These are phyloP conservation scores for Avena sativa DNA, from an alignment of 176 grass and related monocot species.

Conservation along the genomic window DNA sequence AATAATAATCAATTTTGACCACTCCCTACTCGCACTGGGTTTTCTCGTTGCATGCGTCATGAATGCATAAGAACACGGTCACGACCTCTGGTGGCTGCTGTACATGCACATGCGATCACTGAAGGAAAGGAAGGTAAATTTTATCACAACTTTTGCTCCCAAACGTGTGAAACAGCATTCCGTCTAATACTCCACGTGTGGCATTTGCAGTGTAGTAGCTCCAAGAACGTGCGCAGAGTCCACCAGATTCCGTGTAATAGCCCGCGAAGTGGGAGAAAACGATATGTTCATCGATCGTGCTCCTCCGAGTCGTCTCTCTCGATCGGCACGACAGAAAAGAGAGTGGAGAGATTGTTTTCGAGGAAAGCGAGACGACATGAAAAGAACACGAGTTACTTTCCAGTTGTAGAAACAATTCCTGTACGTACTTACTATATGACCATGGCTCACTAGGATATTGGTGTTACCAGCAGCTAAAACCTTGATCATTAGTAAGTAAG, in stretches of 20 bases:
- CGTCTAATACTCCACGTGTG: constrained; percentile 1
- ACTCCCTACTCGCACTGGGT: not conserved
- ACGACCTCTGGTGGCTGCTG: not conserved
- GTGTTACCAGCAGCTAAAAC: no score
- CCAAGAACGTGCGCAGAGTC: not conserved
- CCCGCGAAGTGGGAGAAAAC: constrained; percentile 21
- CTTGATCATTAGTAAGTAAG: no score
- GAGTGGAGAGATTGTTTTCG: not conserved
- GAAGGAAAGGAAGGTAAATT: not conserved
- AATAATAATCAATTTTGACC: not conserved
- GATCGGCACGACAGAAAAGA: not conserved
- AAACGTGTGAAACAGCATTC: constrained; percentile 10
- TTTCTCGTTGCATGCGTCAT: not conserved
- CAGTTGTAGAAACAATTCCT: constrained; percentile 17
- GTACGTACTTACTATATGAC: not conserved
- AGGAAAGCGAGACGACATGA: not conserved
- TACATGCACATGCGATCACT: not conserved
- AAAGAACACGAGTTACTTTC: not conserved
- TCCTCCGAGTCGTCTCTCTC: not conserved
- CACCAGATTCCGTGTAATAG: not conserved
- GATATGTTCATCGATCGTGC: not conserved
- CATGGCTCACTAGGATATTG: not conserved
- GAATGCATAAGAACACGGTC: constrained; percentile 2
- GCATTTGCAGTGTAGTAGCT: not conserved
- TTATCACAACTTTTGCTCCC: not conserved